A percentile compares a stretch with the other conserved stretches of the same genome.
Conservation (phyloP, 768 basidiomycete species). For the Hygrocybe coccinea region DNA sequence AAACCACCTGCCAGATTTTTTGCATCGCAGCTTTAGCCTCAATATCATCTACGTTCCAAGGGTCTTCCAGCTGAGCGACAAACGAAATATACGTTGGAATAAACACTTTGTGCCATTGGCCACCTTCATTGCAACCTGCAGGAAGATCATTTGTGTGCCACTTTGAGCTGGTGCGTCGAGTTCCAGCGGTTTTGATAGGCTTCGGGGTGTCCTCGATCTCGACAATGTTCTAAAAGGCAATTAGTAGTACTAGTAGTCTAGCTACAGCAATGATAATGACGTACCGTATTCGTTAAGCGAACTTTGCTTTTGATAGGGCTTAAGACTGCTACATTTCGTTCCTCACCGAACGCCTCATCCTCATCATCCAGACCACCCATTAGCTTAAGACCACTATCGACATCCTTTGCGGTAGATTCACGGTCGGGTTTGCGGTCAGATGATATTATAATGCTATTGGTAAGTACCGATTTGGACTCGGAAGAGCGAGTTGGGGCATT, state of each 20-base stretch:
- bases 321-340: not conserved
- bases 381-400: not conserved
- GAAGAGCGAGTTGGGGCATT: not conserved
- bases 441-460: not conserved
- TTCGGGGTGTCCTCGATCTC: not conserved
- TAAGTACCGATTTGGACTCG: not conserved
- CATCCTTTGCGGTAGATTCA: not conserved
- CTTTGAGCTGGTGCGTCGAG: not conserved
- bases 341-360: not conserved
- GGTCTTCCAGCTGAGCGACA: not conserved
- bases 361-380: not conserved
- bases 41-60: not conserved
- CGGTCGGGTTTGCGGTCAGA: not conserved
- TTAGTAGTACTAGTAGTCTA: not conserved
- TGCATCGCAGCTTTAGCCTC: not conserved
- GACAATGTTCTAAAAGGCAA: not conserved
- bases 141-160: not conserved
- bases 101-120: not conserved
- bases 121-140: not conserved
- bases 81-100: constrained; percentile 4
- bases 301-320: not conserved
- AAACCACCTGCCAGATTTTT: constrained; percentile 1
- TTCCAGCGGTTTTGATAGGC: not conserved
- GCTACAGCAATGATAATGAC: not conserved
- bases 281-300: constrained; percentile 1